Percentiles rank a stretch among this genome's conserved stretches.
Evolutionary conservation across 257 asterid species (phyloP).

Genomic region (Primulina huaijiensis): DNA sequence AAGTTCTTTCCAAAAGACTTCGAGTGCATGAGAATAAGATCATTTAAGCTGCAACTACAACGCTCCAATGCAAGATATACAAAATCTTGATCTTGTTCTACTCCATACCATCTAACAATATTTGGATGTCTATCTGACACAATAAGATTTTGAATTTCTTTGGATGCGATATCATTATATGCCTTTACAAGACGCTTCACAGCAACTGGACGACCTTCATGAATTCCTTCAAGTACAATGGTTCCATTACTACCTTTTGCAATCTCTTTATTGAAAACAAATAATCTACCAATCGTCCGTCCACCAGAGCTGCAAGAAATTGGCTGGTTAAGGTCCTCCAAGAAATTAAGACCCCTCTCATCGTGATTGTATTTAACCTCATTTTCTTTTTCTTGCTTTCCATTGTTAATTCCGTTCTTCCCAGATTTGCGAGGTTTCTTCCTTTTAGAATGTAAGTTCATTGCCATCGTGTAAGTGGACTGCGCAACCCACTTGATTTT

Average conservation of each 20-base stretch:
- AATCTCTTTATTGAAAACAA: conserved; percentile 67
- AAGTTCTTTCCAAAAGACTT: conserved; percentile 36
- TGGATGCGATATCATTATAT: conserved; percentile 75
- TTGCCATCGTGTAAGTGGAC: conserved; percentile 27
- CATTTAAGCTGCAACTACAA: conserved; percentile 78
- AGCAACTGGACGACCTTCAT: conserved; percentile 84
- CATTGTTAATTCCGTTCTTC: conserved; percentile 42
- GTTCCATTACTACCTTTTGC: conserved; percentile 97
- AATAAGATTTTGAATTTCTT: conserved; percentile 86
- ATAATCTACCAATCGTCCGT: conserved; percentile 70
- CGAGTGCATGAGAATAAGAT: conserved; percentile 58
- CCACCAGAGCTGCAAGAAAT: conserved; percentile 43
- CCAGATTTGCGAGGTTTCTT: conserved; percentile 62
- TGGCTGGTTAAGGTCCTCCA: conserved; percentile 48
- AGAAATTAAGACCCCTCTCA: conserved; percentile 39
- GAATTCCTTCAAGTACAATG: conserved; percentile 80
- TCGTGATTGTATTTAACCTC: conserved; percentile 30
- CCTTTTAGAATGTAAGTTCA: conserved; percentile 46
- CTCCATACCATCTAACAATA: conserved; percentile 87
- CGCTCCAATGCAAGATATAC: conserved; percentile 91
- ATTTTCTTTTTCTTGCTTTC: conserved; percentile 46
- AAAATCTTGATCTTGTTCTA: conserved; percentile 87
- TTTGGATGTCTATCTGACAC: conserved; percentile 87
- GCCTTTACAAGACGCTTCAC: conserved; percentile 94
- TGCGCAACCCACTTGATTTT: conserved; percentile 30